phyloP scores from a whole-genome alignment of 768 basidiomycete species.

The Pisolithus sp. region DNA sequence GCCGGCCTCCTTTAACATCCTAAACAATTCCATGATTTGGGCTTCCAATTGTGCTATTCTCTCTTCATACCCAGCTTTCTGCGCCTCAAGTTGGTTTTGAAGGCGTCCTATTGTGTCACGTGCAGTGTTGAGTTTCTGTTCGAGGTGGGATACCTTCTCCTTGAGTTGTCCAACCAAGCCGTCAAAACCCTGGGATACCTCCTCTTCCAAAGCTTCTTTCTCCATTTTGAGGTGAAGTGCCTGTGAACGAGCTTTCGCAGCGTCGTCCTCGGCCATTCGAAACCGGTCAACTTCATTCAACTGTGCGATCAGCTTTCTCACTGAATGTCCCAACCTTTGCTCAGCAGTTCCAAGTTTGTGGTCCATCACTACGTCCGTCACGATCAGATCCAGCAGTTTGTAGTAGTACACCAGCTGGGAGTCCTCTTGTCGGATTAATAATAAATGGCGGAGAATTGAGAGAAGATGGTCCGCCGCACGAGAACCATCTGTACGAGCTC shows the following conservation, averaged over 20 bases:
- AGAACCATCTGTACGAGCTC: slow-evolving; percentile 68
- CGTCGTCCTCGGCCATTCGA: slow-evolving; percentile 74
- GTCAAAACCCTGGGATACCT: slow-evolving; percentile 73
- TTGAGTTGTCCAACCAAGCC: slow-evolving; percentile 84
- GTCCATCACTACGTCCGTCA: slow-evolving; percentile 89
- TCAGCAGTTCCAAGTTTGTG: slow-evolving; percentile 83
- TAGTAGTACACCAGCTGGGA: slow-evolving; percentile 81
- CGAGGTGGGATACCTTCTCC: slow-evolving; percentile 55
- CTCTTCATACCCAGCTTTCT: slow-evolving; percentile 77
- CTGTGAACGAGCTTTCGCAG: slow-evolving; percentile 56
- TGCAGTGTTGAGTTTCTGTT: slow-evolving; percentile 73
- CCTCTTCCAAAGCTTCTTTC: slow-evolving; percentile 77
- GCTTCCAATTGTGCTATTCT: slow-evolving; percentile 83
- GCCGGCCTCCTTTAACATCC: slow-evolving; percentile 85
- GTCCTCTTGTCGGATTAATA: slow-evolving; percentile 86
- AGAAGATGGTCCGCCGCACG: slow-evolving; percentile 81
- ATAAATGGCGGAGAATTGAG: slow-evolving; percentile 89
- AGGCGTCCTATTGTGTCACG: slow-evolving; percentile 72
- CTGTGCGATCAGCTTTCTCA: slow-evolving; percentile 80
- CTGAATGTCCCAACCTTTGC: slow-evolving; percentile 80
- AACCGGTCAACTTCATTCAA: slow-evolving; percentile 87
- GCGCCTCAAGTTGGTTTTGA: slow-evolving; percentile 69
- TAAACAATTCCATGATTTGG: slow-evolving; percentile 90
- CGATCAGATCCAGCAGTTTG: slow-evolving; percentile 82
- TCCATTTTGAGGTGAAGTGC: slow-evolving; percentile 66